Evolutionary conservation across 2,329 filamentous ascomycete genomes (phyloP).

Genomic region (Colletotrichum lindemuthianum): DNA sequence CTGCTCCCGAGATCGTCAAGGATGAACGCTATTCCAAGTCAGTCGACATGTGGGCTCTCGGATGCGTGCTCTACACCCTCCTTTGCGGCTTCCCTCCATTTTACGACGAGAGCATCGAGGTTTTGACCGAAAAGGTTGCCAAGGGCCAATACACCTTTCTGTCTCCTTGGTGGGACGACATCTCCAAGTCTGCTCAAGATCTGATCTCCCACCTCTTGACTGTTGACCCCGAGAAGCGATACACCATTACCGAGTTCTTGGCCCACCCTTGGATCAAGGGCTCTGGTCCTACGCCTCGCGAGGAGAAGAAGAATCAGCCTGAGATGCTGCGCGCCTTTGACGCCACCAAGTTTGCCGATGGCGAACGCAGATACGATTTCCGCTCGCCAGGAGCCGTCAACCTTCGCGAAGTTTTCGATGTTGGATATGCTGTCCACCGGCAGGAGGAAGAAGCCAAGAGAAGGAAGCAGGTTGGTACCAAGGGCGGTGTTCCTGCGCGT

Average conservation of each 20-base stretch:
- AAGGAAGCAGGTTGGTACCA: constrained; percentile 82
- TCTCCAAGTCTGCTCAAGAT: constrained; percentile 93
- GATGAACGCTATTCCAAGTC: constrained; percentile 99
- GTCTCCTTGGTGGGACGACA: constrained; percentile 99
- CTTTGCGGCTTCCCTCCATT: constrained; percentile 98
- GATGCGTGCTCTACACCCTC: constrained; percentile 95
- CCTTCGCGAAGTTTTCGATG: constrained; percentile 95
- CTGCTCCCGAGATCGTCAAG: constrained; percentile 97
- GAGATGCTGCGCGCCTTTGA: constrained; percentile 66
- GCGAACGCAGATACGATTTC: constrained; percentile 85
- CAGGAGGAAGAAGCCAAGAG: constrained; percentile 97
- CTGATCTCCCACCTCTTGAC: constrained; percentile 92
- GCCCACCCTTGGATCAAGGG: constrained; percentile 92
- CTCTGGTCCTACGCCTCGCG: constrained; percentile 65
- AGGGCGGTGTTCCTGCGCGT: constrained; percentile 66
- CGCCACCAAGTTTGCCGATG: constrained; percentile 60
- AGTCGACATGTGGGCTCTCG: constrained; percentile 99
- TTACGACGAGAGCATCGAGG: constrained; percentile 97
- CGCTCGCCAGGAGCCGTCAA: constrained; percentile 95
- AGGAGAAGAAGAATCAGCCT: constrained; percentile 67
- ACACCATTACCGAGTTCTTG: constrained; percentile 91
- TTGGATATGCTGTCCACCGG: constrained; percentile 95
- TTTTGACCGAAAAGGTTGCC: constrained; percentile 96
- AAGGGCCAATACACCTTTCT: constrained; percentile 97
- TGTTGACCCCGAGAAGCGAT: constrained; percentile 94